Evolutionary conservation across 2,329 filamentous ascomycete genomes (phyloP).

Genomic region (Blastomyces emzantsi): DNA sequence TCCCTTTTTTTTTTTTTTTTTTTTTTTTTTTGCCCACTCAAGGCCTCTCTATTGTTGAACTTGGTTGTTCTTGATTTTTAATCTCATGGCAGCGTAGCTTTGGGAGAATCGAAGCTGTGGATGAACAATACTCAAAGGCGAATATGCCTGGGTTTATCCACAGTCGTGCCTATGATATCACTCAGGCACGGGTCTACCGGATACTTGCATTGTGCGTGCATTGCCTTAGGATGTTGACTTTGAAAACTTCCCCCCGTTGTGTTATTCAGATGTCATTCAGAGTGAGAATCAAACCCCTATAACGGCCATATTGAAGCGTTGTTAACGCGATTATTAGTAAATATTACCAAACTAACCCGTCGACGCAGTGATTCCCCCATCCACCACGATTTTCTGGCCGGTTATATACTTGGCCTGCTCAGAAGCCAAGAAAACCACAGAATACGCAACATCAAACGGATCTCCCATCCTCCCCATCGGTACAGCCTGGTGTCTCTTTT

Average conservation of each 20-base stretch:
- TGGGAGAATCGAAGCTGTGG: neutral
- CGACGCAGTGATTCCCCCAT: slow-evolving; percentile 30
- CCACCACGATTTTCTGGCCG: slow-evolving; percentile 46
- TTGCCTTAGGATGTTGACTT: neutral
- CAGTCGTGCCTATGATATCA: neutral
- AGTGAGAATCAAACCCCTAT: neutral
- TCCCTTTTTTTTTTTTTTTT: neutral
- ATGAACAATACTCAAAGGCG: neutral
- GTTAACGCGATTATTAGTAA: too few relatives aligned
- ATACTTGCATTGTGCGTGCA: neutral
- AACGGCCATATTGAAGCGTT: too few relatives aligned
- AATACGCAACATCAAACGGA: slow-evolving; percentile 51
- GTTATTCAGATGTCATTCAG: neutral
- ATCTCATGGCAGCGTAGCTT: neutral
- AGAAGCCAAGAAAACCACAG: slow-evolving; percentile 49
- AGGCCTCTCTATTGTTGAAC: neutral
- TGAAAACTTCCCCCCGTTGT: neutral
- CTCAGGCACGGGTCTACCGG: neutral
- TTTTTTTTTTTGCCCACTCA: neutral
- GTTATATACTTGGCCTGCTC: slow-evolving; percentile 54
- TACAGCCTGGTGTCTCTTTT: slow-evolving; percentile 42
- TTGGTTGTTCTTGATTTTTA: neutral
- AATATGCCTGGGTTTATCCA: neutral
- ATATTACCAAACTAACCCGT: slow-evolving; percentile 5
- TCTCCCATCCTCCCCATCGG: slow-evolving; percentile 52